Conservation (phyloP, 1,284 basidiomycete genomes). For the Cystobasidium pallidum region DNA sequence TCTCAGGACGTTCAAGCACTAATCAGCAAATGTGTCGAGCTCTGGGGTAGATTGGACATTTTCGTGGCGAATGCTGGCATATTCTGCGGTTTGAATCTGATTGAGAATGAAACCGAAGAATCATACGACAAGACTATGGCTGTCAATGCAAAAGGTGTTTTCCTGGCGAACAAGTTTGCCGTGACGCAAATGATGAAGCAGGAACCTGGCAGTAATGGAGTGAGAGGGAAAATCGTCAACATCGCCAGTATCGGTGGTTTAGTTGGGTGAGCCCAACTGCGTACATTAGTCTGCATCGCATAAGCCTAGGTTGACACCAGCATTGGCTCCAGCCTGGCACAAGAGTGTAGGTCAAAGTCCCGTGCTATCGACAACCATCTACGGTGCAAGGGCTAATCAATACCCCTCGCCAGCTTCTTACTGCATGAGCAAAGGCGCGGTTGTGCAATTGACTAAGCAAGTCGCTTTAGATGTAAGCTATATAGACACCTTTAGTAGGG, state of each 20-base stretch:
- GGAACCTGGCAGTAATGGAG: background rate
- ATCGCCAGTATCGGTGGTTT: slow-evolving; percentile 2
- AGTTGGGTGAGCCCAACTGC: background rate
- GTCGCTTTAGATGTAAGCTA: background rate
- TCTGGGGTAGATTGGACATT: background rate
- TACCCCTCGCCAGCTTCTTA: background rate
- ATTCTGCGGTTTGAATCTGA: background rate
- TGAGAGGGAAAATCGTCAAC: background rate
- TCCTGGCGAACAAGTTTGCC: background rate
- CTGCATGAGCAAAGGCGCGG: background rate
- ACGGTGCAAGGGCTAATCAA: background rate
- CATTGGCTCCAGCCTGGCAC: background rate
- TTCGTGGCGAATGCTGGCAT: slow-evolving; percentile 6
- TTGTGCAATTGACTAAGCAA: background rate
- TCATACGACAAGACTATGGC: background rate
- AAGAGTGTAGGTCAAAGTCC: background rate
- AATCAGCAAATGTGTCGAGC: slow-evolving; percentile 4
- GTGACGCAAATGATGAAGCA: background rate
- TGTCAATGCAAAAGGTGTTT: background rate
- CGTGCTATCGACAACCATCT: too few relatives aligned
- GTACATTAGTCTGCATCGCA: background rate
- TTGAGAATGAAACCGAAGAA: background rate
- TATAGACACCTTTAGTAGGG: background rate
- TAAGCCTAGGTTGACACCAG: background rate
- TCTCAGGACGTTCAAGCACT: background rate